These are phyloP conservation scores for Sechiopsis laciniata DNA, from an alignment of 306 rosid species.

Conservation along the genomic window DNA sequence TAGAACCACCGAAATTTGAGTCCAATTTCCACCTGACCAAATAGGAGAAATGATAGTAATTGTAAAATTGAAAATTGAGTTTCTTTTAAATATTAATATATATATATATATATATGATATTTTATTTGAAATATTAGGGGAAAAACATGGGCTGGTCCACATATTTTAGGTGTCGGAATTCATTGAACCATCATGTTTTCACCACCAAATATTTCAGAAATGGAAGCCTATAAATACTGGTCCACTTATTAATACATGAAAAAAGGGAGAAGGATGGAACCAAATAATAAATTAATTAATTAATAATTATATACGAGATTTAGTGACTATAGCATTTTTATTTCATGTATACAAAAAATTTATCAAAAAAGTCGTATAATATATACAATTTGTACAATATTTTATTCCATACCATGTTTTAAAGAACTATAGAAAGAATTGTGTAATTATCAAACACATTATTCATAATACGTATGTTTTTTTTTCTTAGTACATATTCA, in stretches of 20 bases:
- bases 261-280: neutral
- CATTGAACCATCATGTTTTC: neutral
- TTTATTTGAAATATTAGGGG: neutral
- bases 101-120: too few species aligned
- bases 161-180: constrained; percentile 3
- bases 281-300: neutral
- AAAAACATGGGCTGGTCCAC: neutral
- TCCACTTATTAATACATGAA: neutral
- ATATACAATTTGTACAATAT: too few species aligned
- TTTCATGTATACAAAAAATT: too few species aligned
- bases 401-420: neutral
- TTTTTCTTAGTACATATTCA: too few species aligned
- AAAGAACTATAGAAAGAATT: neutral
- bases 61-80: neutral
- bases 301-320: too few species aligned
- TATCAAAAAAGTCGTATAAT: too few species aligned
- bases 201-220: neutral
- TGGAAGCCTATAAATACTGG: neutral
- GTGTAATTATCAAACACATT: neutral
- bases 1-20: neutral
- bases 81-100: too few species aligned
- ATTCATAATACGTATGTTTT: too few species aligned
- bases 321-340: too few species aligned
- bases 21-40: neutral
- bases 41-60: neutral